Base-by-base conservation (phyloP, 2,329 filamentous ascomycete genomes). In the Ophiocordyceps camponoti-rufipedis region DNA sequence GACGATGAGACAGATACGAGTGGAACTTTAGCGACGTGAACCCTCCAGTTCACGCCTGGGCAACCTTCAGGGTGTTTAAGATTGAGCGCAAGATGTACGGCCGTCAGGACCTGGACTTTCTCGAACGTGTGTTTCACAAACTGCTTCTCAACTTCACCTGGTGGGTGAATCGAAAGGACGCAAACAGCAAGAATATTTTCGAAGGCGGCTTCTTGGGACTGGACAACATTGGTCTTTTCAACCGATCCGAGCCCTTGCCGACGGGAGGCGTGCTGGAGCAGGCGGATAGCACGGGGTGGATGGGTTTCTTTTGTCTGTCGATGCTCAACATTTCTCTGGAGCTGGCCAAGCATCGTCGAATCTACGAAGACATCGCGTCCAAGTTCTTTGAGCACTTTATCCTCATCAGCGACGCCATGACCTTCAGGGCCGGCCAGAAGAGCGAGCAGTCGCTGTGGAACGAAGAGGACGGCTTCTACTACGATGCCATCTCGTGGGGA, bases 371-470 rank as follows among this genome's bases (percentile, higher is more conserved):
- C 57, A 83, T 96, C 67, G 88, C 89, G 2, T 93, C 87, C 44
- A 96, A 96, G 64, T 96, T 96, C 70, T 96, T 96, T 56, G 91
- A 96, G 67, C 91, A 96, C 58, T 96, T 96, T 65, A 85, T 96
- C 57, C 80, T 95, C 62, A 96, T 96, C 62, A 93, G 86, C 57
- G 91, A 96, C 65, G 91, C 89, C 47, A 95, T 96, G 89, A 86
- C 82, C 0, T 88, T 83, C 72, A 82, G 72, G 64, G 75, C 71
- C 55, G 85, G 66, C 54, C 71, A 62, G 64, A 80, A 64, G 67
- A 80, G 67, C 58, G 84, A 91, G 55, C 78, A 85, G 56, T 94
- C 88, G 32, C 68, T 96, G 8, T 96, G 89, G 89, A 96, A 95
- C 56, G 87, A 95, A 28, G 76, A 94, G 50, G 89, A 96, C 62